Conservation (phyloP, 2,329 filamentous ascomycete genomes). For the Colletotrichum cordylinicola region DNA sequence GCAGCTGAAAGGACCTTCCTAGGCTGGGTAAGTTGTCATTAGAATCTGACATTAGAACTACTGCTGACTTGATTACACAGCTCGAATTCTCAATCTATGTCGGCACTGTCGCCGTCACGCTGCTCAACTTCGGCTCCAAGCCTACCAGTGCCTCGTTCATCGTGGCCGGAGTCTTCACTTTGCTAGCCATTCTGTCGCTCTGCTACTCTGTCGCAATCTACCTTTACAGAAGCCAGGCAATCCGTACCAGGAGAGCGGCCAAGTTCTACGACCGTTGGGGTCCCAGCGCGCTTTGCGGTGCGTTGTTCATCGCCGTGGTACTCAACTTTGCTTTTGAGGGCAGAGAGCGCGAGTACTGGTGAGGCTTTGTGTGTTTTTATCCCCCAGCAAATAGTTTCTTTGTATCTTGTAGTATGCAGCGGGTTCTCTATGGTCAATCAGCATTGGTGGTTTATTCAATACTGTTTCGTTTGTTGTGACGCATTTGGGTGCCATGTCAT, state of each 20-base stretch:
- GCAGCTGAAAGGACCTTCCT: slow-evolving; percentile 96
- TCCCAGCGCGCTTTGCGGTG: slow-evolving; percentile 76
- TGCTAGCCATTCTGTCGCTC: slow-evolving; percentile 79
- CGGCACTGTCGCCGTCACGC: slow-evolving; percentile 81
- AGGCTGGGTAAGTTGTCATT: slow-evolving; percentile 72
- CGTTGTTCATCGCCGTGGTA: slow-evolving; percentile 75
- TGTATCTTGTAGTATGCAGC: not conserved
- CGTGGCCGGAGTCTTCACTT: slow-evolving; percentile 79
- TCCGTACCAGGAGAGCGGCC: slow-evolving; percentile 82
- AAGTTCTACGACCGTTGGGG: slow-evolving; percentile 92
- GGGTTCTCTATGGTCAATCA: not conserved
- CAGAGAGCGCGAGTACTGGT: slow-evolving; percentile 64
- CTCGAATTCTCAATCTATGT: slow-evolving; percentile 97
- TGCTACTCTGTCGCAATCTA: slow-evolving; percentile 86
- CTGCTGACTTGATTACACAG: slow-evolving; percentile 44
- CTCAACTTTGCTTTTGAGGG: slow-evolving; percentile 84
- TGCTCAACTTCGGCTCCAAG: slow-evolving; percentile 79
- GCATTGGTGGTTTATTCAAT: not conserved
- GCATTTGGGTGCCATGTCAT: not conserved
- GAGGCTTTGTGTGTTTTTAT: not conserved
- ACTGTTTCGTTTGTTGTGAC: not conserved
- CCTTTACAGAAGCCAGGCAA: slow-evolving; percentile 85
- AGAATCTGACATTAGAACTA: not conserved
- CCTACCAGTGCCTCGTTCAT: slow-evolving; percentile 65
- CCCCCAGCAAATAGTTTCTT: not conserved